Evolutionary conservation across 1,139 yeast species (phyloP).

Genomic region (Debaryomycetaceae sp.): DNA sequence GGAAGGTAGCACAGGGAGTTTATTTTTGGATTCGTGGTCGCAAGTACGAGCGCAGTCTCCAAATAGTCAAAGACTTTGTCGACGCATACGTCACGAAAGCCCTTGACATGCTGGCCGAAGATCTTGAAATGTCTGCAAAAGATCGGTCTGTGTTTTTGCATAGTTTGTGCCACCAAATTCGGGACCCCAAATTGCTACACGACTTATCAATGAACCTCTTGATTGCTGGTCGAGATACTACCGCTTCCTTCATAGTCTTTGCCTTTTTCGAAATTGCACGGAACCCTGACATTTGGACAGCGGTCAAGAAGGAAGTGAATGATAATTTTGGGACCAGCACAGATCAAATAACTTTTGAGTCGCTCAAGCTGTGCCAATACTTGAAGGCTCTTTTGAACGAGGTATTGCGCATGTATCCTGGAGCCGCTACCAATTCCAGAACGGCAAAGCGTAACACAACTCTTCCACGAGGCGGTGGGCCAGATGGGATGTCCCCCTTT

Average conservation of each 20-base stretch:
- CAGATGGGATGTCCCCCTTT: constrained; percentile 29
- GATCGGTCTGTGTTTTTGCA: constrained; percentile 32
- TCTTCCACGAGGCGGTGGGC: constrained; percentile 45
- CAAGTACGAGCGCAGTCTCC: constrained; percentile 19
- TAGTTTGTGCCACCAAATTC: constrained; percentile 34
- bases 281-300: constrained; percentile 24
- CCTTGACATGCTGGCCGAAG: constrained; percentile 17
- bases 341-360: constrained; percentile 33
- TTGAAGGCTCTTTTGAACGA: constrained; percentile 40
- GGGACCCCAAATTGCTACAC: constrained; percentile 29
- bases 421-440: constrained; percentile 44
- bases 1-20: constrained; percentile 14
- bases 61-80: too few species aligned
- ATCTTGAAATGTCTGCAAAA: constrained; percentile 24
- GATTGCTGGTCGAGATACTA: constrained; percentile 38
- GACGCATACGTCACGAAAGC: constrained; percentile 24
- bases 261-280: constrained; percentile 30
- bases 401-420: constrained; percentile 42
- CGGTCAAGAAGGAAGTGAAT: constrained; percentile 22
- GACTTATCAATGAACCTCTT: constrained; percentile 35
- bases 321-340: constrained; percentile 17
- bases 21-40: too few species aligned
- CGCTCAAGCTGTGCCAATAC: constrained; percentile 38
- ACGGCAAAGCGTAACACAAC: constrained; percentile 34
- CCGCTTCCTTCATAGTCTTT: constrained; percentile 36